Conservation (phyloP, 495 filamentous ascomycete genomes). For the Lasiosphaeria miniovina region DNA sequence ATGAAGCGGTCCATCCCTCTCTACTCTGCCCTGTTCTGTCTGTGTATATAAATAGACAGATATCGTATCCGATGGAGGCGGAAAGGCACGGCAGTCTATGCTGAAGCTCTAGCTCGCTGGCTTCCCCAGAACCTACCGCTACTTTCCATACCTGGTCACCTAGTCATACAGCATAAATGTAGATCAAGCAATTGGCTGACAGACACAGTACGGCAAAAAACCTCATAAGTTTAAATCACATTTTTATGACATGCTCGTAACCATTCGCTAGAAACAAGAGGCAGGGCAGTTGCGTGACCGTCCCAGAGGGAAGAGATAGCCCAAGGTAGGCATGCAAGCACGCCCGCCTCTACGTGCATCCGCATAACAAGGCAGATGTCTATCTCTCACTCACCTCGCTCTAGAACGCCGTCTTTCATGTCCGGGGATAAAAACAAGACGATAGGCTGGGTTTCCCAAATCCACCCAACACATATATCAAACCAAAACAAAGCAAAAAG, state of each 20-base stretch:
- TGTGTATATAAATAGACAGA: no score
- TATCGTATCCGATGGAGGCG: no score
- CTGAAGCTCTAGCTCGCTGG: no score
- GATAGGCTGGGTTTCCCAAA: neutral
- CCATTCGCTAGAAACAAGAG: neutral
- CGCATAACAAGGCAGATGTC: constrained; percentile 2
- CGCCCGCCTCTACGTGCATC: neutral
- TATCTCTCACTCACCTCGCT: constrained; percentile 15
- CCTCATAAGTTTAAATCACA: neutral
- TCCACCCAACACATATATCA: neutral
- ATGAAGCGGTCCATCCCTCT: constrained; percentile 4
- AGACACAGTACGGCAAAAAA: neutral
- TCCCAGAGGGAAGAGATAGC: neutral
- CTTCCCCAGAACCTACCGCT: no score
- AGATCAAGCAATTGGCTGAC: neutral
- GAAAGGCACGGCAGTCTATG: no score
- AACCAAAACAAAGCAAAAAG: neutral
- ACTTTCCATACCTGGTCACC: no score
- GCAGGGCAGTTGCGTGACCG: neutral
- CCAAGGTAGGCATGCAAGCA: no score
- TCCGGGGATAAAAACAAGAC: neutral
- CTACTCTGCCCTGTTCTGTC: no score
- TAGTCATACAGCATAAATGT: no score
- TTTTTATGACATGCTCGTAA: neutral
- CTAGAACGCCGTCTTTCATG: constrained; percentile 23